These are phyloP conservation scores for Metarhizium sp. DNA, from an alignment of 2,329 filamentous ascomycete genomes.

Conservation along the genomic window DNA sequence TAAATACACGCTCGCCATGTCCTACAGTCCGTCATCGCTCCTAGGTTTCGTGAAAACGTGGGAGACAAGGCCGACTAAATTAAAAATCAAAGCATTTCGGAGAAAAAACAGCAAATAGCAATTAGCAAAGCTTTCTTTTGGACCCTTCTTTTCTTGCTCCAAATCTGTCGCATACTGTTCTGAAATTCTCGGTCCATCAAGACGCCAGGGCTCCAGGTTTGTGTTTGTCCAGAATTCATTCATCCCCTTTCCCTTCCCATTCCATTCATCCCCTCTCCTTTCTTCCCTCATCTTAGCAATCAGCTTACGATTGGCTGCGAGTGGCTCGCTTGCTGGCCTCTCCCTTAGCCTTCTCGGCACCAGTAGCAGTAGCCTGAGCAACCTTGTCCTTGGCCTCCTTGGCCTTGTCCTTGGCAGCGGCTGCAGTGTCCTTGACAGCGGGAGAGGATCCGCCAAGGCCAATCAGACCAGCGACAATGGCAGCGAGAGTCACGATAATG, in stretches of 20 bases:
- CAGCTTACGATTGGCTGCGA: conserved; percentile 42
- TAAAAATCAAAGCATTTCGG: not conserved
- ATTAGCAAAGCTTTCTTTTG: not conserved
- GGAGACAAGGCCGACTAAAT: not conserved
- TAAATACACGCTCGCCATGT: conserved; percentile 5
- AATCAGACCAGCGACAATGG: conserved; percentile 59
- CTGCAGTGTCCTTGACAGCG: conserved; percentile 63
- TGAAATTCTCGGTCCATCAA: not conserved
- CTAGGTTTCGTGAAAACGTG: not conserved
- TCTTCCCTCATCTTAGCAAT: not conserved
- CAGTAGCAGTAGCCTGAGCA: conserved; percentile 46
- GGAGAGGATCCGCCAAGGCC: conserved; percentile 56
- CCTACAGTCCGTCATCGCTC: not conserved
- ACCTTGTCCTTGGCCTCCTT: conserved; percentile 63
- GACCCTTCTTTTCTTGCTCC: not conserved
- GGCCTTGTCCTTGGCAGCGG: conserved; percentile 58
- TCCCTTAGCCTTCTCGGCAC: conserved; percentile 66
- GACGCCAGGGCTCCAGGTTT: not conserved
- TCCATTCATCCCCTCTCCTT: not conserved
- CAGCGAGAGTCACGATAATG: conserved; percentile 58
- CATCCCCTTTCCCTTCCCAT: not conserved
- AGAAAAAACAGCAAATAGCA: conserved; percentile 4
- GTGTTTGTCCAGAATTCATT: not conserved
- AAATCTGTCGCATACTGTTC: not conserved
- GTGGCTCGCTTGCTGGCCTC: conserved; percentile 56